Percentiles rank a stretch among this genome's conserved stretches.
These are phyloP conservation scores for Dissophora globulifera DNA, from an alignment of 192 early-diverging fungal species.

Conservation along the genomic window DNA sequence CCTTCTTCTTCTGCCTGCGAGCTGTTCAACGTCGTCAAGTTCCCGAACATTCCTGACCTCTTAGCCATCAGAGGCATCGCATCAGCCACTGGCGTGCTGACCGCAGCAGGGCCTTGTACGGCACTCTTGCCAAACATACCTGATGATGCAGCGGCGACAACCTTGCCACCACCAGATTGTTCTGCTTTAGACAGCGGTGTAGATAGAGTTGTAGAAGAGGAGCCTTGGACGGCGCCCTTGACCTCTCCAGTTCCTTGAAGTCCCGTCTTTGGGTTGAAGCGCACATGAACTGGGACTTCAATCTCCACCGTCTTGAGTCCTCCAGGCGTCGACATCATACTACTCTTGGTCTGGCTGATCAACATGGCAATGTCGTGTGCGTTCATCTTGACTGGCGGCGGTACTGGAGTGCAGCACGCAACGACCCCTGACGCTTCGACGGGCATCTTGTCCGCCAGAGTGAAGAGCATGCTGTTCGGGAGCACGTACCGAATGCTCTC, in stretches of 20 bases:
- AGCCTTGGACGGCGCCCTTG: neutral
- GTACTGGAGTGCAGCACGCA: conserved; percentile 80
- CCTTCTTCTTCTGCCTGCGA: conserved; percentile 27
- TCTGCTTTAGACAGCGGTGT: conserved; percentile 12
- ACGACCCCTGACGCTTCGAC: conserved; percentile 71
- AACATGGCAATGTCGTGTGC: conserved; percentile 76
- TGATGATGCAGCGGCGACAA: conserved; percentile 17
- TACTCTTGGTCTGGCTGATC: conserved; percentile 50
- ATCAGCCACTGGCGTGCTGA: conserved; percentile 15
- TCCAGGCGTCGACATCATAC: conserved; percentile 9
- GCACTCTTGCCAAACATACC: conserved; percentile 24
- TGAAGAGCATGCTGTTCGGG: conserved; percentile 91
- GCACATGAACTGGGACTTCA: conserved; percentile 35
- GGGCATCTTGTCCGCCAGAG: conserved; percentile 79
- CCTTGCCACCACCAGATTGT: conserved; percentile 6
- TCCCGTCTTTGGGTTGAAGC: conserved; percentile 47
- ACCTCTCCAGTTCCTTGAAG: conserved; percentile 29
- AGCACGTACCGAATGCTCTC: conserved; percentile 89
- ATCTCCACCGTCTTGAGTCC: conserved; percentile 29
- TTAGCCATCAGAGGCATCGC: conserved; percentile 22
- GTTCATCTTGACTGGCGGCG: conserved; percentile 88
- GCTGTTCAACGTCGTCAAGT: neutral
- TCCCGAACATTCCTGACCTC: conserved; percentile 29
- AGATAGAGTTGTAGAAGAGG: neutral
- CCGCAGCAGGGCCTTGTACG: neutral